phyloP scores from a whole-genome alignment of 768 basidiomycete species.

The Collybiopsis confluens region DNA sequence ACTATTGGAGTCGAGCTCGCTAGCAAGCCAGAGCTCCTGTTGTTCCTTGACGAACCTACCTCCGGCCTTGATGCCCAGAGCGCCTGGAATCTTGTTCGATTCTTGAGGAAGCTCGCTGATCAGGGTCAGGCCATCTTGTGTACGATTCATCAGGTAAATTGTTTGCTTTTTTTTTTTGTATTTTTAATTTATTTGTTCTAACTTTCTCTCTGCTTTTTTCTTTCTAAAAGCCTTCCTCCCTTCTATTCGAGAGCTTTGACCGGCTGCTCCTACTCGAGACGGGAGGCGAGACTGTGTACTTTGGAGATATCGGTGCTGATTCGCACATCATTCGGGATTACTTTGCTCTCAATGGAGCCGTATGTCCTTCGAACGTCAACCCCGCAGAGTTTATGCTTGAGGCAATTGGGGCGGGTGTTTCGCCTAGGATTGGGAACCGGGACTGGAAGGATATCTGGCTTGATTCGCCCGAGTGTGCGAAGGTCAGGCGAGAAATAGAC shows the following conservation, averaged over 20 bases:
- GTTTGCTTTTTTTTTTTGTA: too few relatives aligned
- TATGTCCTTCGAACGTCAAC: conserved; percentile 74
- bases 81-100: conserved; percentile 79
- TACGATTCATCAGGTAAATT: conserved; percentile 87
- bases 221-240: background rate
- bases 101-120: conserved; percentile 78
- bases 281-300: conserved; percentile 92
- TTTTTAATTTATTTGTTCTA: too few relatives aligned
- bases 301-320: conserved; percentile 80
- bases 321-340: conserved; percentile 68
- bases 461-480: conserved; percentile 56
- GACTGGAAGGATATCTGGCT: conserved; percentile 90
- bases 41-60: conserved; percentile 59
- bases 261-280: conserved; percentile 61
- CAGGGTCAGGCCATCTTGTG: conserved; percentile 88
- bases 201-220: too few relatives aligned
- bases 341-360: conserved; percentile 70
- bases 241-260: conserved; percentile 82
- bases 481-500: conserved; percentile 38
- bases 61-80: conserved; percentile 59
- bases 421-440: conserved; percentile 64
- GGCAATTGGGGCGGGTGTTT: conserved; percentile 82
- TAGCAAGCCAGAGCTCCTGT: conserved; percentile 75
- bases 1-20: conserved; percentile 92
- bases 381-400: conserved; percentile 79